Evolutionary conservation across 768 basidiomycete species (phyloP).

Genomic region (Rhodocollybia butyracea): DNA sequence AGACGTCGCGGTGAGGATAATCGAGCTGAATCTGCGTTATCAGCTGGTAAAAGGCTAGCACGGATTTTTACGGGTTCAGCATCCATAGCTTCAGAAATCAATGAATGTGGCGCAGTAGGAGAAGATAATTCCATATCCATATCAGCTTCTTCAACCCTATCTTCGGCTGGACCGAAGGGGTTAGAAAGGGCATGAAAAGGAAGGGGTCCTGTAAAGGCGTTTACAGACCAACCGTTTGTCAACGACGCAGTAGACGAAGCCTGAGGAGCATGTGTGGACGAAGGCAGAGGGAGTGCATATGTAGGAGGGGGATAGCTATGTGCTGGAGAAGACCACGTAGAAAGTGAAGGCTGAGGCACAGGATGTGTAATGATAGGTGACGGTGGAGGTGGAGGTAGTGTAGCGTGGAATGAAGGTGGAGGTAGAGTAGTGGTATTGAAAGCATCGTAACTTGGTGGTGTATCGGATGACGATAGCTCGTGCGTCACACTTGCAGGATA

Average conservation of each 20-base stretch:
- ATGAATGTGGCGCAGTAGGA: neutral
- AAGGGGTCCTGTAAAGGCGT: neutral
- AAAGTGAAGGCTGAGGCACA: neutral
- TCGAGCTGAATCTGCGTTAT: no score
- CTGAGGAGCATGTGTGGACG: no score
- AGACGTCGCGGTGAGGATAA: no score
- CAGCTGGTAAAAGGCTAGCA: no score
- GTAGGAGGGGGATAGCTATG: neutral
- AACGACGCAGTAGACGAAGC: no score
- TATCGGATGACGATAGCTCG: no score
- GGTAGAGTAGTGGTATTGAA: no score
- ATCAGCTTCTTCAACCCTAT: neutral
- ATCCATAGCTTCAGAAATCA: no score
- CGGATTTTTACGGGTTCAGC: no score
- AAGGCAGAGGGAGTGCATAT: neutral
- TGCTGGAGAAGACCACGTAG: neutral
- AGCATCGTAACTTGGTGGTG: no score
- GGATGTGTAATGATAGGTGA: neutral
- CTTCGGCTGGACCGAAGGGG: neutral
- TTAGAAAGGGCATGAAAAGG: neutral
- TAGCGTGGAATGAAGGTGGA: neutral
- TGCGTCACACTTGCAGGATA: no score
- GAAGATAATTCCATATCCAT: neutral
- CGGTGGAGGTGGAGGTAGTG: neutral
- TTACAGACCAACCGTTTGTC: no score